Conservation (phyloP, 345 rosid species). For the Luvunga scandens region DNA sequence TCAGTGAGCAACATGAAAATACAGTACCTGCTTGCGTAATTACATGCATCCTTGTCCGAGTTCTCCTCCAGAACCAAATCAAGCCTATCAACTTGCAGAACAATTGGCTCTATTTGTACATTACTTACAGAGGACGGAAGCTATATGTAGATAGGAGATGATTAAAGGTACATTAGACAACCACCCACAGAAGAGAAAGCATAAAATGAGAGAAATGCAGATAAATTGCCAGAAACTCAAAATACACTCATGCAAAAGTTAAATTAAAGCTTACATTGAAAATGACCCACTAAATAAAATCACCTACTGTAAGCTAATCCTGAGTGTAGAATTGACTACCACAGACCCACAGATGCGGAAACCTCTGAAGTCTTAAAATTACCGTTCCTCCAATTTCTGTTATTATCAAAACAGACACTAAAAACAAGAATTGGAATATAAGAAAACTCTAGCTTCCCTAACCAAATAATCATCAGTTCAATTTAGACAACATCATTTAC, state of each 20-base stretch:
- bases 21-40: conserved; percentile 59
- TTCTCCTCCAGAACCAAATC: conserved; percentile 98
- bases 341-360: background rate
- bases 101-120: conserved; percentile 85
- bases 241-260: background rate
- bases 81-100: conserved; percentile 88
- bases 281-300: background rate
- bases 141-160: conserved; percentile 29
- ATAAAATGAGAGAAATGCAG: background rate
- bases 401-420: background rate
- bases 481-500: background rate
- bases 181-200: background rate
- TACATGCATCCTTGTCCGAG: conserved; percentile 54
- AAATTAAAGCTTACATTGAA: background rate
- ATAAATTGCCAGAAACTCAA: background rate
- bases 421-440: background rate
- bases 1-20: background rate
- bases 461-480: background rate
- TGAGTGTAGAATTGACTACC: background rate
- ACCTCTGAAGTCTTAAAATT: background rate
- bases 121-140: conserved; percentile 86
- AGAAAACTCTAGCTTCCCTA: background rate
- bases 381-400: background rate
- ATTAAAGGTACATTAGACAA: background rate
- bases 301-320: background rate